A percentile compares a stretch with the other conserved stretches of the same genome.
Evolutionary conservation across 2,329 filamentous ascomycete species (phyloP).

Genomic region (Talaromyces funiculosus): DNA sequence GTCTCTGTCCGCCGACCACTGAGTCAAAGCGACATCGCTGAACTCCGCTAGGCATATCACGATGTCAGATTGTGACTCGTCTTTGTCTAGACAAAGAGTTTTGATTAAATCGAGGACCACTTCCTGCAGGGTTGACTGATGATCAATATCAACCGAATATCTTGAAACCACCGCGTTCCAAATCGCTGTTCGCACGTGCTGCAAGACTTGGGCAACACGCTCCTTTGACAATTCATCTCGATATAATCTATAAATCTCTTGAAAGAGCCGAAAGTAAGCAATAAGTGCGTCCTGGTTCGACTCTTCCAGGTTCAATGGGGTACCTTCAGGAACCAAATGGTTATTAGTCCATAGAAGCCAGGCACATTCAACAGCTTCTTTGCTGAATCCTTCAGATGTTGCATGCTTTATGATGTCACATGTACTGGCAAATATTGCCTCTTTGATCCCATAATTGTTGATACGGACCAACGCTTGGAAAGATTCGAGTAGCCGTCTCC

Average conservation of each 20-base stretch:
- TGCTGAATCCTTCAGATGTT: conserved; percentile 39
- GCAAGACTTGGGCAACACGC: conserved; percentile 62
- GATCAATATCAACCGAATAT: conserved; percentile 37
- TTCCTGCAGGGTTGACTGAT: conserved; percentile 32
- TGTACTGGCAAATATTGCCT: conserved; percentile 63
- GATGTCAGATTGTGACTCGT: conserved; percentile 32
- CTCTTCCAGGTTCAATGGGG: conserved; percentile 39
- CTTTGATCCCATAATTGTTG: conserved; percentile 63
- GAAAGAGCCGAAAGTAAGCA: conserved; percentile 72
- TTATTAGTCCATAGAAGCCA: conserved; percentile 67
- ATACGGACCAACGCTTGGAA: conserved; percentile 61
- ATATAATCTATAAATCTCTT: conserved; percentile 72
- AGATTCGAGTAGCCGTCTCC: conserved; percentile 66
- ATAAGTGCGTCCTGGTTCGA: conserved; percentile 78
- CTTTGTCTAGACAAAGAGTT: conserved; percentile 32
- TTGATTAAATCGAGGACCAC: conserved; percentile 32
- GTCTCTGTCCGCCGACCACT: conserved; percentile 33
- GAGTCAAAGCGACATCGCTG: conserved; percentile 52
- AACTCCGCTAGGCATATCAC: conserved; percentile 58
- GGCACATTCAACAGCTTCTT: conserved; percentile 52
- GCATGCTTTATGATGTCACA: conserved; percentile 53
- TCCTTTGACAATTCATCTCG: conserved; percentile 57
- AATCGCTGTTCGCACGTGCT: conserved; percentile 65
- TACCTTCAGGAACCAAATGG: conserved; percentile 49
- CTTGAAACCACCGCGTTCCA: conserved; percentile 56